These are phyloP conservation scores for Sparassis latifolia DNA, from an alignment of 1,284 basidiomycete species.

Conservation along the genomic window DNA sequence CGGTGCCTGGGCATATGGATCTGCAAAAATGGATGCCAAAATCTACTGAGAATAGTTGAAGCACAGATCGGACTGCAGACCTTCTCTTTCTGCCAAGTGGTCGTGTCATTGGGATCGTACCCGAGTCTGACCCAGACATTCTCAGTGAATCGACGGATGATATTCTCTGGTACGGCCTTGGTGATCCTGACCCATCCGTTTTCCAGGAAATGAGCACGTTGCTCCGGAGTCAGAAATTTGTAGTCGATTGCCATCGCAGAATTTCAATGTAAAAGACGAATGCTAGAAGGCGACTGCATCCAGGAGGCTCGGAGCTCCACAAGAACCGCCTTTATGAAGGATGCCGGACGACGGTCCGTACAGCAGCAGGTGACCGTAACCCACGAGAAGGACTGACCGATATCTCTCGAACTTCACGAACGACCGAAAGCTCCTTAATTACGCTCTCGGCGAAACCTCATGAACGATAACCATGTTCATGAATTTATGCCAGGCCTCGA, in stretches of 20 bases:
- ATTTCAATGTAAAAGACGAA: too few relatives aligned
- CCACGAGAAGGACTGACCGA: too few relatives aligned
- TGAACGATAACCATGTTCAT: too few relatives aligned
- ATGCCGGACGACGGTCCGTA: not conserved
- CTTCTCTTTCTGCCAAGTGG: slow-evolving; percentile 29
- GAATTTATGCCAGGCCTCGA: too few relatives aligned
- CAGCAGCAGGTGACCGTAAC: slow-evolving; percentile 1
- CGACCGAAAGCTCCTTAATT: too few relatives aligned
- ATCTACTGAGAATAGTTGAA: not conserved
- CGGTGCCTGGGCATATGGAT: slow-evolving; percentile 31
- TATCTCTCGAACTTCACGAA: too few relatives aligned
- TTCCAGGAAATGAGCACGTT: slow-evolving; percentile 30
- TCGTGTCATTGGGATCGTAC: slow-evolving; percentile 26
- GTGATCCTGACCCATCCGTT: slow-evolving; percentile 29
- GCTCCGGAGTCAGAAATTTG: slow-evolving; percentile 22
- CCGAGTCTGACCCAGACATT: slow-evolving; percentile 32
- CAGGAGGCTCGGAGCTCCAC: too few relatives aligned
- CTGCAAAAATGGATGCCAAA: slow-evolving; percentile 6
- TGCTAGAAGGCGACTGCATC: too few relatives aligned
- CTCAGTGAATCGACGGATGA: slow-evolving; percentile 23
- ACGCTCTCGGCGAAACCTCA: too few relatives aligned
- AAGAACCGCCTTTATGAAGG: not conserved
- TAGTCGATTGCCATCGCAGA: slow-evolving; percentile 17
- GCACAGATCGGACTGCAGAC: slow-evolving; percentile 6
- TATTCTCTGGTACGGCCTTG: slow-evolving; percentile 25